Evolutionary conservation across 2,329 filamentous ascomycete genomes (phyloP), one percentile per base, ranked within the genome.

Genomic region (Chaetomium sp.): DNA sequence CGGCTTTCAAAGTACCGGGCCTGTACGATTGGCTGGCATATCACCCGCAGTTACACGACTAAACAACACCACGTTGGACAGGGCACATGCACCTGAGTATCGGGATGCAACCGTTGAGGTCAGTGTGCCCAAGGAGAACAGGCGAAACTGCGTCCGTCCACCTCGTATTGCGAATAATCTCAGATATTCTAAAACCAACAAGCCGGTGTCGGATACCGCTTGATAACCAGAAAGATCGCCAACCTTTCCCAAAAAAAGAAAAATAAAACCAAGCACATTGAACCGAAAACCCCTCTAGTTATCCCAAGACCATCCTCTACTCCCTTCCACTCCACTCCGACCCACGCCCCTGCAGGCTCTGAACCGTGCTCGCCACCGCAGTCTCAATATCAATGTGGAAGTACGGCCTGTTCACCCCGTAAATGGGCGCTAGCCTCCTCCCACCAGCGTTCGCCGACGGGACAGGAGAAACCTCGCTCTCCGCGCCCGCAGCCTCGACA

Each of bases 311-410:
- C 33, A 35, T 35, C 16, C 16, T 42, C 38, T 57, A 57, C 51
- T 38, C 57, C 38, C 29, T 19, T 5, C 47, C 54, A 27, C 63
- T 57, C 51, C 23, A 60, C 35, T 61, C 61, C 25, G 61, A 42
- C 31, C 35, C 58, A 0, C 60, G 31, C 51, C 64, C 60, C n/a
- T 68, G 63, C 62, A 69, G 19, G n/a, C 56, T 68, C 51, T 63
- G 62, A n/a, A 71, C 42, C n/a, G 76, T 77, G 2, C 73, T 72
- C 38, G 78, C 75, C 5, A 82, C 74, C 7, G 80, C 80, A 21
- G 78, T 78, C 25, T 75, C 71, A 19, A 83, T 71, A 66, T 83
- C 80, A 3, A 79, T 66, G 56, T 83, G 81, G 73, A 83, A 82
- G 65, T 79, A 82, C 0, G 81, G 81, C 57, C 80, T 72, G 63